Base-by-base conservation (phyloP, 2,329 filamentous ascomycete genomes). In the Teratosphaeria nubilosa region DNA sequence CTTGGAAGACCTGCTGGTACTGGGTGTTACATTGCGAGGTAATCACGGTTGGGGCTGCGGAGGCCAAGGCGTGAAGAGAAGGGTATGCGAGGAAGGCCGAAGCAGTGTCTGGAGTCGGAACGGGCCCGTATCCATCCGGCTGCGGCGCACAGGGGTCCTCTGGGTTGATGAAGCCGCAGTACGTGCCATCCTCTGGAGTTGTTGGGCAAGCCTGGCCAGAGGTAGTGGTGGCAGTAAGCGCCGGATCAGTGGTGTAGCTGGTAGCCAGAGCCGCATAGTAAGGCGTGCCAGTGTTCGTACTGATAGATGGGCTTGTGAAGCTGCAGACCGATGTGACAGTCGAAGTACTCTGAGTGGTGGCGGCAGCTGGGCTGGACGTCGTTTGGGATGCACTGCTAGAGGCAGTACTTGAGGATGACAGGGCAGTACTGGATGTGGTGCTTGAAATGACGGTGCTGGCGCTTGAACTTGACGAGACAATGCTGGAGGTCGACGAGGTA, bases 131-230 rank as follows among this genome's bases (percentile, higher is more conserved):
- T 3, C 41, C 41, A 11, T 48, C 41, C 9, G 41, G 41, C n/a
- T 48, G 41, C 3, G 41, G 41, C 16, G 41, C 41, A 20, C 41
- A 48, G 16, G 41, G 41, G 10, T 48, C 41, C 20, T 48, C 51
- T 3, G 53, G 53, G 53, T 55, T 55, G 31, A 55, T 55, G 30
- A 55, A 55, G 27, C 53, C 53, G 31, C 53, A 55, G 53, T 55
- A 55, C 9, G 53, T 55, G 25, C 53, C 53, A 50, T 25, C 20
- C 22, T 55, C 53, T 11, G 53, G 53, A 37, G 13, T 60, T 6
- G 65, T 71, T 7, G 67, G 61, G 62, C 69, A 72, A 24, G 66
- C 57, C n/a, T 64, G 58, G 30, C 55, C 60, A 9, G 66, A 62
- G 27, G 65, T 67, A 55, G 53, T 52, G 3, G 60, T 59, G 6